Percentiles rank a stretch among this genome's conserved stretches.
phyloP scores from a whole-genome alignment of 495 filamentous ascomycete species.

The Terfezia boudieri region DNA sequence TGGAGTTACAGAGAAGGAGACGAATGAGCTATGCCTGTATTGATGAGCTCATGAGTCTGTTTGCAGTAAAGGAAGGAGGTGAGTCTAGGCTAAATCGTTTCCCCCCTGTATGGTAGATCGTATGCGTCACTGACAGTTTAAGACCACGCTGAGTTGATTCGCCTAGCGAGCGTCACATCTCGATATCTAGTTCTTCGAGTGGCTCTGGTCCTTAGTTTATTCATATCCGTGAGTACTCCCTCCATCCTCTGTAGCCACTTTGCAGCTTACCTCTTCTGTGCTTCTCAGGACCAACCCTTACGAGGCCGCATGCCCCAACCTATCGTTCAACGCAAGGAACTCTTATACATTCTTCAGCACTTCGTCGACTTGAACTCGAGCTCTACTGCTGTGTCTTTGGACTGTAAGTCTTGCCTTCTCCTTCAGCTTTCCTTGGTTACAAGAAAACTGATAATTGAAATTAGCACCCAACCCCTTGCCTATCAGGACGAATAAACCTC shows the following conservation, averaged over 20 bases:
- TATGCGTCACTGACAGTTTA: conserved; percentile 5
- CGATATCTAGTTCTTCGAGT: conserved; percentile 69
- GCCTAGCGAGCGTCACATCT: conserved; percentile 52
- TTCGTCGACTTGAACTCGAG: conserved; percentile 46
- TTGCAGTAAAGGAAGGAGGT: conserved; percentile 25
- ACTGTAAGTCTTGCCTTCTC: conserved; percentile 5
- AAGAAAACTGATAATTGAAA: conserved; percentile 3
- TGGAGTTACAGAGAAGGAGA: conserved; percentile 22
- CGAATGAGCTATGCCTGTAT: conserved; percentile 61
- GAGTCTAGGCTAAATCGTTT: not conserved
- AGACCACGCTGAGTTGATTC: conserved; percentile 8
- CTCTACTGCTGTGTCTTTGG: conserved; percentile 34
- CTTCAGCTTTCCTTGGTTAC: conserved; percentile 1
- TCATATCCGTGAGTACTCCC: conserved; percentile 33
- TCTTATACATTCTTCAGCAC: conserved; percentile 44
- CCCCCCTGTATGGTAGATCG: not conserved
- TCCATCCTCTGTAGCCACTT: not conserved
- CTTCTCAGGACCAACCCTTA: conserved; percentile 52
- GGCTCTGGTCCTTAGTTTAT: conserved; percentile 54
- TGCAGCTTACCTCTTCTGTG: not conserved
- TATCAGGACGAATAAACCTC: conserved; percentile 26
- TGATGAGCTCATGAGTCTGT: conserved; percentile 58
- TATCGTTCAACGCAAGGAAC: conserved; percentile 50
- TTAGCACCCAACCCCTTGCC: not conserved
- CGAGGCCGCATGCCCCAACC: conserved; percentile 86